Percentiles rank a stretch among this genome's conserved stretches.
phyloP scores from a whole-genome alignment of 140 eudicot species.

The Oenanthe javanica region DNA sequence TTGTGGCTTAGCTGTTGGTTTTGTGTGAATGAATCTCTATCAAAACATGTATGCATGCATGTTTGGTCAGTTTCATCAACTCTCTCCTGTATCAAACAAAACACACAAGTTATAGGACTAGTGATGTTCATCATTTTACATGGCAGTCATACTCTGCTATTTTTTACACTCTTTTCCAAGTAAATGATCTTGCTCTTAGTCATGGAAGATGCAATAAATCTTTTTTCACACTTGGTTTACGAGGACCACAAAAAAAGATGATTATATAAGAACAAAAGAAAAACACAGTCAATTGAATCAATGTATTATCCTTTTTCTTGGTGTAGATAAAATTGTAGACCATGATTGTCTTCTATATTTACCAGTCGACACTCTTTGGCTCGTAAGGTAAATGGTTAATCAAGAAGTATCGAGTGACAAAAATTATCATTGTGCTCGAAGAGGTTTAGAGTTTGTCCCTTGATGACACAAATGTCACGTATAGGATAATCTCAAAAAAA shows the following conservation, averaged over 20 bases:
- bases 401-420: too few relatives aligned
- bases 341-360: too few relatives aligned
- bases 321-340: too few relatives aligned
- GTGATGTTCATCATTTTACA: neutral
- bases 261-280: too few relatives aligned
- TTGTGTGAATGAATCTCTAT: neutral
- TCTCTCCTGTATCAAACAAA: neutral
- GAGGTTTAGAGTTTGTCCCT: too few relatives aligned
- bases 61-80: conserved; percentile 3
- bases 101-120: neutral
- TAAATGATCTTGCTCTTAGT: neutral
- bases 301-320: too few relatives aligned
- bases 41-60: neutral
- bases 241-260: neutral
- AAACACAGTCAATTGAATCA: neutral
- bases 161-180: neutral
- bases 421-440: too few relatives aligned
- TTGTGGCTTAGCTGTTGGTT: neutral
- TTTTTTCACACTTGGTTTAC: neutral
- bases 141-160: neutral
- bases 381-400: too few relatives aligned
- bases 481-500: too few relatives aligned
- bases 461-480: too few relatives aligned
- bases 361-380: too few relatives aligned
- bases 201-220: conserved; percentile 1